Conservation (phyloP, 768 basidiomycete species). For the Pisolithus albus region DNA sequence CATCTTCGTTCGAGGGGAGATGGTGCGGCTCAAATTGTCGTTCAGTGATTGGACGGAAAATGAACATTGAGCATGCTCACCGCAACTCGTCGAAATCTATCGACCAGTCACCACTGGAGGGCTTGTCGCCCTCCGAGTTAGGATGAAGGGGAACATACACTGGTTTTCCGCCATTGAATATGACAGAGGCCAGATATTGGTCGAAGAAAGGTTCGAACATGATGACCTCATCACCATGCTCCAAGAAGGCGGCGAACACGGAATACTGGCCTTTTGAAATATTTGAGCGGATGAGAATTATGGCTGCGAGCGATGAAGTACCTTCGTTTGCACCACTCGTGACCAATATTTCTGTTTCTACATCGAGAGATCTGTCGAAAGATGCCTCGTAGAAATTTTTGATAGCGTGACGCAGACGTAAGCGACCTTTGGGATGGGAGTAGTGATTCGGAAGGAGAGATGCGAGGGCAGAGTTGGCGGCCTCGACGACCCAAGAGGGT, state of each 20-base stretch:
- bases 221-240: constrained; percentile 93
- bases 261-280: constrained; percentile 74
- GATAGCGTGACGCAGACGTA: constrained; percentile 83
- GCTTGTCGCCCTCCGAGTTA: constrained; percentile 44
- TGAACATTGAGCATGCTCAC: constrained; percentile 29
- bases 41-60: neutral
- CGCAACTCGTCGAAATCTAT: constrained; percentile 86
- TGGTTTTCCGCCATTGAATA: constrained; percentile 89
- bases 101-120: constrained; percentile 75
- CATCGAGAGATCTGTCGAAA: constrained; percentile 65
- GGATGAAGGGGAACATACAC: constrained; percentile 96
- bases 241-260: constrained; percentile 86
- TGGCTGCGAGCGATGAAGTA: constrained; percentile 20
- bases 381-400: constrained; percentile 67
- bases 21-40: constrained; percentile 49
- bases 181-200: constrained; percentile 88
- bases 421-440: constrained; percentile 84
- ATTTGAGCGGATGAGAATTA: constrained; percentile 1
- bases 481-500: constrained; percentile 70
- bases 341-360: constrained; percentile 85
- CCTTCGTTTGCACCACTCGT: constrained; percentile 98
- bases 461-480: constrained; percentile 62
- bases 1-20: constrained; percentile 88
- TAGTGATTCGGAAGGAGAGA: constrained; percentile 72
- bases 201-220: constrained; percentile 99